Conservation (phyloP, 1,284 basidiomycete genomes). For the Malassezia furfur region DNA sequence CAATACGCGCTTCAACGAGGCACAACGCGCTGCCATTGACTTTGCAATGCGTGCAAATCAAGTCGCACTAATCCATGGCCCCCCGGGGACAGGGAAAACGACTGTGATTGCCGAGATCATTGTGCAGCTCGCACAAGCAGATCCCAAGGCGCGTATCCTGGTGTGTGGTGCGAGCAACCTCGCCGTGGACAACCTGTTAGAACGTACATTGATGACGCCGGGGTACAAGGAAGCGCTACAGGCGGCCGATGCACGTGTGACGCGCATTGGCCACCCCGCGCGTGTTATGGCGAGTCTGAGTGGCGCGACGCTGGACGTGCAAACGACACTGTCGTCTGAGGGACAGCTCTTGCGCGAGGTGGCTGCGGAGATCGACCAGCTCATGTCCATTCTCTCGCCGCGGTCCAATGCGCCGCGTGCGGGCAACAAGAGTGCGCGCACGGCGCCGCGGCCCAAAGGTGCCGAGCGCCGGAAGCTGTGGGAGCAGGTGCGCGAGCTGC, state of each 20-base stretch:
- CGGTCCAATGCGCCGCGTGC: slow-evolving; percentile 20
- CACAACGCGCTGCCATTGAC: slow-evolving; percentile 69
- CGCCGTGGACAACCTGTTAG: slow-evolving; percentile 57
- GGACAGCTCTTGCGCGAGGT: slow-evolving; percentile 38
- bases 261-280: slow-evolving; percentile 60
- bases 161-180: slow-evolving; percentile 86
- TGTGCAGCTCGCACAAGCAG: slow-evolving; percentile 30
- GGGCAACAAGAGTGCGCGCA: slow-evolving; percentile 36
- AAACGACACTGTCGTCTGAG: slow-evolving; percentile 54
- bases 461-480: slow-evolving; percentile 75
- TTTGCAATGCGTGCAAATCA: slow-evolving; percentile 64
- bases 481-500: slow-evolving; percentile 76
- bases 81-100: slow-evolving; percentile 58
- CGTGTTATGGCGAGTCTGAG: slow-evolving; percentile 72
- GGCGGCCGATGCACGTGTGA: slow-evolving; percentile 23
- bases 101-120: slow-evolving; percentile 51
- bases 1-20: slow-evolving; percentile 66
- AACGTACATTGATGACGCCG: slow-evolving; percentile 25
- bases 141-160: slow-evolving; percentile 53
- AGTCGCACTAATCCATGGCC: slow-evolving; percentile 89
- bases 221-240: slow-evolving; percentile 26
- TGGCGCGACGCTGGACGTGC: slow-evolving; percentile 74
- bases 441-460: slow-evolving; percentile 52
- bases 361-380: slow-evolving; percentile 24
- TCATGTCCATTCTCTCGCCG: slow-evolving; percentile 14